phyloP scores from a whole-genome alignment of 306 rosid genomes.

The Delonix regia region DNA sequence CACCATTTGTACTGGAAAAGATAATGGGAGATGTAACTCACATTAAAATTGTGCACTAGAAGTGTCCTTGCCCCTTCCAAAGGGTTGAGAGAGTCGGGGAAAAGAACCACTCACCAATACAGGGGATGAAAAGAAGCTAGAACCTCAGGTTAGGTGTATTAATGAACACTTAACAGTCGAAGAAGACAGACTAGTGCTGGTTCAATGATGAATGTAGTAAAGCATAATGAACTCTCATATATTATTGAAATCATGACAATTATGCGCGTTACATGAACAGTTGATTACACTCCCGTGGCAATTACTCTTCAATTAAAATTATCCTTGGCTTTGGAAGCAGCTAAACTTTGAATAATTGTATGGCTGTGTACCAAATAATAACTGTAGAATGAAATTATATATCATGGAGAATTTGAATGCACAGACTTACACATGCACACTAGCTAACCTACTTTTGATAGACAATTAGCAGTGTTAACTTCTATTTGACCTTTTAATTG shows the following conservation, averaged over 20 bases:
- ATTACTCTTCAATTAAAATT: background rate
- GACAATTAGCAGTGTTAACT: constrained; percentile 2
- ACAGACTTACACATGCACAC: background rate
- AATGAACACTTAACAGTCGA: background rate
- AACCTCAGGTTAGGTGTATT: background rate
- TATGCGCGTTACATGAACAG: background rate
- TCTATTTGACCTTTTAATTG: constrained; percentile 4
- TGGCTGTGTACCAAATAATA: background rate
- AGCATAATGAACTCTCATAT: background rate
- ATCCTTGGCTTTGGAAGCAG: background rate
- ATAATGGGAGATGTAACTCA: background rate
- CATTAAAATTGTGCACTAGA: background rate
- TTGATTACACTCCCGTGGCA: background rate
- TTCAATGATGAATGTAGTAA: background rate
- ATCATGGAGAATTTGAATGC: background rate
- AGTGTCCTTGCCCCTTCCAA: background rate
- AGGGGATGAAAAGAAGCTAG: background rate
- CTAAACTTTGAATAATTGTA: background rate
- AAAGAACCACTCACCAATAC: background rate
- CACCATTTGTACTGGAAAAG: background rate
- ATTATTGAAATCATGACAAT: background rate
- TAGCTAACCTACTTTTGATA: background rate
- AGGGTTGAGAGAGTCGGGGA: background rate
- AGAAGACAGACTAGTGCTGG: background rate
- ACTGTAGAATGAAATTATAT: background rate